Conservation (phyloP, 208 protist species). For the Trichomonas gallinae region DNA sequence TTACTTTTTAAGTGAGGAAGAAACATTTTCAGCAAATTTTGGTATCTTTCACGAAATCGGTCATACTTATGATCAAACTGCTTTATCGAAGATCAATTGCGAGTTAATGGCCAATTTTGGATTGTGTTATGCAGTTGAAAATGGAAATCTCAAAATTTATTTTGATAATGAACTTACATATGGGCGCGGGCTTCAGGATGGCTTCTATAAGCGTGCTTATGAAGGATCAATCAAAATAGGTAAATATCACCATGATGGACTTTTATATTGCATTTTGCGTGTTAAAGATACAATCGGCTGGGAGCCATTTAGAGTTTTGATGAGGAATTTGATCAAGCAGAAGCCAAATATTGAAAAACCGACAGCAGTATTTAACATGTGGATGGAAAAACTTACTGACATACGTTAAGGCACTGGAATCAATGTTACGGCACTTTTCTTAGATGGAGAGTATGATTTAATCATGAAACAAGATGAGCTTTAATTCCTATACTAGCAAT, state of each 20-base stretch:
- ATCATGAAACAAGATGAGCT: not conserved
- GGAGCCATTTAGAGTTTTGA: not conserved
- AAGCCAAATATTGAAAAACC: not conserved
- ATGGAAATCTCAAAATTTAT: not conserved
- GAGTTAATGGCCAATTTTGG: not conserved
- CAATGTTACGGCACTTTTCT: not conserved
- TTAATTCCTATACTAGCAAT: not conserved
- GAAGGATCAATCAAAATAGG: not conserved
- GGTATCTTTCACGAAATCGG: not conserved
- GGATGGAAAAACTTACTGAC: not conserved
- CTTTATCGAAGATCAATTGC: not conserved
- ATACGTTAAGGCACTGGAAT: not conserved
- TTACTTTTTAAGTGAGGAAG: not conserved
- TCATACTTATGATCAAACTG: not conserved
- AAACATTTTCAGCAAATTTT: not conserved
- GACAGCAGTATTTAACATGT: not conserved
- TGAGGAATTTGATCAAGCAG: not conserved
- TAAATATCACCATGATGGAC: not conserved
- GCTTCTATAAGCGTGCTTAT: not conserved
- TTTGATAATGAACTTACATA: not conserved
- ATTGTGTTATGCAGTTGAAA: not conserved
- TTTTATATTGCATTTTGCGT: not conserved
- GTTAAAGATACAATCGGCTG: not conserved
- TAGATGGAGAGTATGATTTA: not conserved
- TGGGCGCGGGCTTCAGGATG: not conserved